These are phyloP conservation scores for Ophiocordyceps australis DNA, from an alignment of 2,329 filamentous ascomycete genomes.

Conservation along the genomic window DNA sequence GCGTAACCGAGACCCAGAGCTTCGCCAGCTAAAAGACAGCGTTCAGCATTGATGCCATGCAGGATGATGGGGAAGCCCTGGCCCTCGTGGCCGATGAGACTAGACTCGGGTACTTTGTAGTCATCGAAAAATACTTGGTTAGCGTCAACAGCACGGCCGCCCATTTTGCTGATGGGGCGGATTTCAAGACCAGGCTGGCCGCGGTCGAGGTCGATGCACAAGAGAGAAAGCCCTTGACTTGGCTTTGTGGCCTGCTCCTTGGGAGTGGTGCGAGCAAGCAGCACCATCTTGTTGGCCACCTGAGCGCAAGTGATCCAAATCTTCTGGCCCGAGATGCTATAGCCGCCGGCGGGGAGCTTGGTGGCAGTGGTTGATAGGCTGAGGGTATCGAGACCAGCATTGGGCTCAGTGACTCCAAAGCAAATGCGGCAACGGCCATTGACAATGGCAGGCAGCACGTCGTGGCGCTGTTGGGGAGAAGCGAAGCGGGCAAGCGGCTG, in stretches of 20 bases:
- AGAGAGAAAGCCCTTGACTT: slow-evolving; percentile 61
- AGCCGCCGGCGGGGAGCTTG: slow-evolving; percentile 33
- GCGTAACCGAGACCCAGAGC: no score
- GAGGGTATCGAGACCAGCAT: slow-evolving; percentile 63
- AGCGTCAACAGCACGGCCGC: slow-evolving; percentile 60
- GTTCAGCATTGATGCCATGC: no score
- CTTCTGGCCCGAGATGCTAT: slow-evolving; percentile 59
- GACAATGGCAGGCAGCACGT: slow-evolving; percentile 53
- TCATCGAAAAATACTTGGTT: no score
- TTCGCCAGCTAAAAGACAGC: no score
- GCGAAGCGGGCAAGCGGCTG: slow-evolving; percentile 61
- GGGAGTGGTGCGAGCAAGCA: slow-evolving; percentile 59
- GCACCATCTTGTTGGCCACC: slow-evolving; percentile 66
- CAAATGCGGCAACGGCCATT: slow-evolving; percentile 54
- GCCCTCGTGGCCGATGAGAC: no score
- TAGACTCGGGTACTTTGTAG: no score
- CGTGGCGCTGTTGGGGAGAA: slow-evolving; percentile 40
- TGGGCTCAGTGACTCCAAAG: slow-evolving; percentile 74
- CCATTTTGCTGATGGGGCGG: slow-evolving; percentile 69
- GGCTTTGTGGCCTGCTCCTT: slow-evolving; percentile 48
- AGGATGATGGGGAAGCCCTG: no score
- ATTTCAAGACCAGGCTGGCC: slow-evolving; percentile 41
- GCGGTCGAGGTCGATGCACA: slow-evolving; percentile 61
- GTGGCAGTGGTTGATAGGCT: slow-evolving; percentile 47
- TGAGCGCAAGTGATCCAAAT: slow-evolving; percentile 83